phyloP scores from a whole-genome alignment of 176 grass and related monocot genomes.

The Thalia dealbata region DNA sequence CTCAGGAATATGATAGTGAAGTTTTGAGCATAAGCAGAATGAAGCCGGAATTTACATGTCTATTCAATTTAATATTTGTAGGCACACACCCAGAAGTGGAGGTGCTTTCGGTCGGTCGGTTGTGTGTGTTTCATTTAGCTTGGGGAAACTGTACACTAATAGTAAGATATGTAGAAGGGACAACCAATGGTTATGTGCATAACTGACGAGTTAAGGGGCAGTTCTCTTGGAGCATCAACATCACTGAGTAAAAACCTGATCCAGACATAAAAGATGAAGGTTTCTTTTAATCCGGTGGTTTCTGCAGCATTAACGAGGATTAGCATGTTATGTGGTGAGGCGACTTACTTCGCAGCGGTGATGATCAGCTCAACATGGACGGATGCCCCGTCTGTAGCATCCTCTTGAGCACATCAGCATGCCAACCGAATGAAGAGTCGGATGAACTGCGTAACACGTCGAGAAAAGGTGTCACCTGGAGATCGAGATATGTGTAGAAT shows the following conservation, averaged over 20 bases:
- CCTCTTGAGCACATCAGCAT: conserved; percentile 41
- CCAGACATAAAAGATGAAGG: not conserved
- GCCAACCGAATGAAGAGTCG: conserved; percentile 64
- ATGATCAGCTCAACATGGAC: conserved; percentile 34
- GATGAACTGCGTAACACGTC: conserved; percentile 70
- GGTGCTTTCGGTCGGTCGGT: not conserved
- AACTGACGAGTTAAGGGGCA: not conserved
- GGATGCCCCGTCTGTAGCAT: conserved; percentile 58
- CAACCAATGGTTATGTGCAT: not conserved
- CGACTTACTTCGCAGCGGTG: not conserved
- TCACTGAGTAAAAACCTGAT: not conserved
- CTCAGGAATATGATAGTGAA: no score
- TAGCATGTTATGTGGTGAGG: not conserved
- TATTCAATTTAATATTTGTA: not conserved
- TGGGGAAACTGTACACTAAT: not conserved
- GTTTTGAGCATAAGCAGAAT: not conserved
- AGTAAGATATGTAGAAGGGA: not conserved
- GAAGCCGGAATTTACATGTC: not conserved
- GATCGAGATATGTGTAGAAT: conserved; percentile 51
- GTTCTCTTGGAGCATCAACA: not conserved
- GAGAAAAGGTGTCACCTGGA: conserved; percentile 73
- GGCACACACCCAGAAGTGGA: not conserved
- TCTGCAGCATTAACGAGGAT: not conserved
- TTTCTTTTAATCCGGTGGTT: not conserved
- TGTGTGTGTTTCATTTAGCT: not conserved